A percentile compares a stretch with the other conserved stretches of the same genome.
Evolutionary conservation across 73 alveolate genomes (phyloP).

Genomic region (Stentor roeselii): DNA sequence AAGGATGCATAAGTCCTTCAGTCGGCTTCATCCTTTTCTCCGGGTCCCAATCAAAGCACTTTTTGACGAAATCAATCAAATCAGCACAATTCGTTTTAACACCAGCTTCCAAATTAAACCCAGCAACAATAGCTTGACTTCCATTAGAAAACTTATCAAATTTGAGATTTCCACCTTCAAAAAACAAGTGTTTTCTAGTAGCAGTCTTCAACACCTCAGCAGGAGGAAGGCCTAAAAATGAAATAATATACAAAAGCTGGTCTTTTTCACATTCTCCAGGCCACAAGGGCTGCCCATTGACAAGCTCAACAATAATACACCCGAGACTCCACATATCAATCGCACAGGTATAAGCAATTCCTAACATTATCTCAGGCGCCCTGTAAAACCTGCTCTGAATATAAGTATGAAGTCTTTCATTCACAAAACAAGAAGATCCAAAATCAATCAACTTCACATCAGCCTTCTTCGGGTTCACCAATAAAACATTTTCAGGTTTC

Average conservation of each 20-base stretch:
- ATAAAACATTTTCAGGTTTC: conserved; percentile 31
- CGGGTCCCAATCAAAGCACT: conserved; percentile 19
- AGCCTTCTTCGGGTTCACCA: background rate
- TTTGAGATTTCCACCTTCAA: background rate
- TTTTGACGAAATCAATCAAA: conserved; percentile 10
- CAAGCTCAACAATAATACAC: conserved; percentile 24
- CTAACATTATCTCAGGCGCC: conserved; percentile 28
- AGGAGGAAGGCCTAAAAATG: conserved; percentile 18
- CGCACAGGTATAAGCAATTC: background rate
- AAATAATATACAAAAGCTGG: background rate
- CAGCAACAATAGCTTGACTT: background rate
- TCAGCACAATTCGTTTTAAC: background rate
- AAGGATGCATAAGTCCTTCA: conserved; percentile 28
- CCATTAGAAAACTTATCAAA: background rate
- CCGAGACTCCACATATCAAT: conserved; percentile 36
- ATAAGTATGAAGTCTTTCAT: conserved; percentile 6
- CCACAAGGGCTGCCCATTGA: conserved; percentile 22
- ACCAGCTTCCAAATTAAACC: background rate
- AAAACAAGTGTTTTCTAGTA: conserved; percentile 11
- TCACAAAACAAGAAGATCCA: conserved; percentile 18
- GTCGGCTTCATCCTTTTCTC: conserved; percentile 17
- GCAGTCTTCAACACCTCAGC: background rate
- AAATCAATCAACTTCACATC: conserved; percentile 23
- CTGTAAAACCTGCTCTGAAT: conserved; percentile 24
- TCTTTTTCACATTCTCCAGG: conserved; percentile 26